A percentile compares a stretch with the other conserved stretches of the same genome.
Conservation (phyloP, 345 rosid genomes). For the Cochlearia excelsa region DNA sequence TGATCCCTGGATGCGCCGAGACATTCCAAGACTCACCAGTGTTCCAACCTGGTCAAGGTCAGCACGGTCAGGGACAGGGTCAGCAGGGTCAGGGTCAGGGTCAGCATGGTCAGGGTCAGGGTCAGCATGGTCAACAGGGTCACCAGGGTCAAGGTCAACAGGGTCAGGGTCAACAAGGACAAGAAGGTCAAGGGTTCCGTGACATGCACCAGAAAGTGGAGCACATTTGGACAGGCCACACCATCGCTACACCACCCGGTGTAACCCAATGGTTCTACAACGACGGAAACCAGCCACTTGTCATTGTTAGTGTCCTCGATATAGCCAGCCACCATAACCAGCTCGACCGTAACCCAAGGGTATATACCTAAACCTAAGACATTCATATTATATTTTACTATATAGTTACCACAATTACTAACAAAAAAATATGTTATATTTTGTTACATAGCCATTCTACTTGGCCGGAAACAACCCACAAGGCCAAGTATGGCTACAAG, state of each 20-base stretch:
- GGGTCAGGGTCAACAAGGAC: conserved; percentile 16
- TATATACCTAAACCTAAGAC: conserved; percentile 28
- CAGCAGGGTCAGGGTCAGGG: conserved; percentile 21
- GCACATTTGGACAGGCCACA: conserved; percentile 49
- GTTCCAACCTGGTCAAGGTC: conserved; percentile 8
- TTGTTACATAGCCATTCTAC: conserved; percentile 42
- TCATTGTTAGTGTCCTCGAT: conserved; percentile 44
- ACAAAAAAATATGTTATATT: too few relatives aligned
- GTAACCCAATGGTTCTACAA: conserved; percentile 58
- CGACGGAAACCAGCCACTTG: conserved; percentile 46
- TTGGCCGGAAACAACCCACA: conserved; percentile 61
- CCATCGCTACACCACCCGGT: conserved; percentile 52
- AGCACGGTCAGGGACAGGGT: conserved; percentile 1
- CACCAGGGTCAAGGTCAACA: conserved; percentile 3
- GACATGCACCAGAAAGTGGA: conserved; percentile 65
- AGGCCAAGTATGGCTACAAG: conserved; percentile 33
- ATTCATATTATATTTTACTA: neutral
- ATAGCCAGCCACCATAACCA: conserved; percentile 49
- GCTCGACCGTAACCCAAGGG: conserved; percentile 59
- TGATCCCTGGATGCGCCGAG: conserved; percentile 67
- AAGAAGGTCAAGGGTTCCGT: conserved; percentile 31
- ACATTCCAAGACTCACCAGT: conserved; percentile 46
- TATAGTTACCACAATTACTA: too few relatives aligned
- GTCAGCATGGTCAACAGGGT: conserved; percentile 7
- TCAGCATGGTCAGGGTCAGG: conserved; percentile 20